Evolutionary conservation across 1,284 basidiomycete species (phyloP), one percentile per base, ranked within the genome.

Genomic region (Tilletiopsis washingtonensis): DNA sequence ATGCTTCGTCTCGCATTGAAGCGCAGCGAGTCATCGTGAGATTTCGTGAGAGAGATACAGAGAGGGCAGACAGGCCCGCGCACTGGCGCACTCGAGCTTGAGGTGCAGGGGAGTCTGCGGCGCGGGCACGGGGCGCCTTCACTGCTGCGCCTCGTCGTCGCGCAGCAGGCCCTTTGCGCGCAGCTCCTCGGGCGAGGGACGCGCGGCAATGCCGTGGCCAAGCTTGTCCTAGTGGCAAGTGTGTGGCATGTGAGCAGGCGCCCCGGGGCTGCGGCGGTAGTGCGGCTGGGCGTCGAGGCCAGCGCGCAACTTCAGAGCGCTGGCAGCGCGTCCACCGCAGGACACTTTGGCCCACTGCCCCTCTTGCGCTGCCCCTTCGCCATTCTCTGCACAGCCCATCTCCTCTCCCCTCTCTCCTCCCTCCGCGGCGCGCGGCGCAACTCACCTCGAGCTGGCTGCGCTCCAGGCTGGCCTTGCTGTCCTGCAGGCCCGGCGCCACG

Each of bases 161-260:
- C 27, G 19, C 14, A 49, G 39, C 19, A 49, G 43, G 11, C 47
- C 47, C 26, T 49, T 43, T 2, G 40, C 24, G 5, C 14, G 3
- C 21, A 87, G 77, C 59, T 86, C 81, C 44, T 83, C 81, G 5
- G 81, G 76, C 57, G 79, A 78, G 17, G 84, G 84, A 45, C 84
- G 78, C 42, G 80, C 74, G 53, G 81, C 79, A 40, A 87, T 76
- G 3, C 80, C 81, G 45, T 82, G 79, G 47, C 81, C 82, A 36
- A 88, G 78, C 65, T 81, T 83, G 74, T 86, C 80, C 82, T 84
- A 64, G 44, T 41, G 37, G 14, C 17, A 1, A 36, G 15, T 14
- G 27, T 14, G n/a, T n/a, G 14, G n/a, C 14, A 36, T 14, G 34
- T 36, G n/a, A 14, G 14, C 34, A 36, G 14, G 14, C 14, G 34